Percentiles rank a stretch among this genome's conserved stretches.
phyloP scores from a whole-genome alignment of 805 yeast species.

The Lachancea meyersii region DNA sequence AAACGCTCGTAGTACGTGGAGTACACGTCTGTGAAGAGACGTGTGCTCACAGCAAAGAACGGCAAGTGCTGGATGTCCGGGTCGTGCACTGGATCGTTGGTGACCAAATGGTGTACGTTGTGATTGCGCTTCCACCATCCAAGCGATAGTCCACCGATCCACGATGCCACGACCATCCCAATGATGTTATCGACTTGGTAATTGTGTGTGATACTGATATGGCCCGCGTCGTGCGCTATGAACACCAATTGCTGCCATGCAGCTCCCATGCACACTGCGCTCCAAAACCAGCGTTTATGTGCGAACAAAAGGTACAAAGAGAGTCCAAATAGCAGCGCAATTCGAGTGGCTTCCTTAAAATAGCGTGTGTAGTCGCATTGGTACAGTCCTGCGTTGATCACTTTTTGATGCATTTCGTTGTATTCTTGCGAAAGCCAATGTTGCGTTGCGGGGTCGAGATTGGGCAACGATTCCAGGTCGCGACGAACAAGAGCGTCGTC shows the following conservation, averaged over 20 bases:
- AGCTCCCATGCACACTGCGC: constrained; percentile 63
- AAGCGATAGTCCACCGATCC: constrained; percentile 77
- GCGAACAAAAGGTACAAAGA: constrained; percentile 44
- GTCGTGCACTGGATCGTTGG: constrained; percentile 92
- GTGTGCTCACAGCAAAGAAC: constrained; percentile 76
- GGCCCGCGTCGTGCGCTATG: constrained; percentile 89
- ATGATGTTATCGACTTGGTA: constrained; percentile 69
- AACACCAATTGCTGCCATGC: constrained; percentile 90
- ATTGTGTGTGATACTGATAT: constrained; percentile 73
- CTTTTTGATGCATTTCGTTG: constrained; percentile 48
- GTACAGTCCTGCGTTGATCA: constrained; percentile 57
- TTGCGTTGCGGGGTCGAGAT: constrained; percentile 66
- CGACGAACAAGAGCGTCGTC: constrained; percentile 49
- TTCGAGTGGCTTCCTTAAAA: constrained; percentile 60
- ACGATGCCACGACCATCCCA: constrained; percentile 70
- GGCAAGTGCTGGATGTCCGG: constrained; percentile 94
- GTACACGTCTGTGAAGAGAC: constrained; percentile 60
- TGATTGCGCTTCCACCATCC: constrained; percentile 97
- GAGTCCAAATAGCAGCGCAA: constrained; percentile 45
- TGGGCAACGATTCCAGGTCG: constrained; percentile 56
- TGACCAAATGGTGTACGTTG: constrained; percentile 84
- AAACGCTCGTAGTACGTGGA: constrained; percentile 73
- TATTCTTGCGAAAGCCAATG: constrained; percentile 48
- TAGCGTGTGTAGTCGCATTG: constrained; percentile 70
- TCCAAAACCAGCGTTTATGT: constrained; percentile 39